phyloP scores from a whole-genome alignment of 2,329 filamentous ascomycete species.

The Colletotrichum sp. region DNA sequence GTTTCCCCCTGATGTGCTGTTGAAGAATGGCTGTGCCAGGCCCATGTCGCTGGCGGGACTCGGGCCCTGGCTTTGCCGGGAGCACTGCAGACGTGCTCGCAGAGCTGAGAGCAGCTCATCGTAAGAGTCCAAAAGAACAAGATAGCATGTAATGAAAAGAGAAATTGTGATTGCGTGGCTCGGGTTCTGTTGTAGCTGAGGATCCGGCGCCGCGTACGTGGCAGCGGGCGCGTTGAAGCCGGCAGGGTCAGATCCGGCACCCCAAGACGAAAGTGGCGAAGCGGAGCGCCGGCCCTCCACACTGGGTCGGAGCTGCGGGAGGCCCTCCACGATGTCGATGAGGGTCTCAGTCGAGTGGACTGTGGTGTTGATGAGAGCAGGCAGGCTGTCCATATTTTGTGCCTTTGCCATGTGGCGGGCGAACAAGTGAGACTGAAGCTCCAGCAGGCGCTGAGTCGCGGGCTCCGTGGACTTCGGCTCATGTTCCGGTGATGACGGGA shows the following conservation, averaged over 20 bases:
- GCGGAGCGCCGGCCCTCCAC: background rate
- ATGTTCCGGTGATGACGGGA: background rate
- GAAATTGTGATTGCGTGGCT: slow-evolving; percentile 1
- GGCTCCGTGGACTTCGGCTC: background rate
- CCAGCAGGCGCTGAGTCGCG: background rate
- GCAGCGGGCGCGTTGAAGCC: background rate
- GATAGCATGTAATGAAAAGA: slow-evolving; percentile 10
- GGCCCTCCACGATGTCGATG: slow-evolving; percentile 5
- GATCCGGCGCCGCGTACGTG: background rate
- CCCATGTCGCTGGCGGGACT: slow-evolving; percentile 2
- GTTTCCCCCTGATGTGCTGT: background rate
- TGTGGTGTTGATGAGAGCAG: background rate
- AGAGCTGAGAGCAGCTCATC: slow-evolving; percentile 1
- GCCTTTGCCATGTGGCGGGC: background rate
- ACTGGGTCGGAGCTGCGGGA: background rate
- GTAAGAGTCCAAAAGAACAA: slow-evolving; percentile 9
- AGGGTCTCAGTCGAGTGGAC: slow-evolving; percentile 14
- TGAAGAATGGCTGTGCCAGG: slow-evolving; percentile 6
- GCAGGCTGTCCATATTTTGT: background rate
- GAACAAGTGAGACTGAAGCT: background rate
- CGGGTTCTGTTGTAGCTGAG: background rate
- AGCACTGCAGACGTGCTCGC: background rate
- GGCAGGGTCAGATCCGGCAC: background rate
- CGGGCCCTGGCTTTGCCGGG: slow-evolving; percentile 9
- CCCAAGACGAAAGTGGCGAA: slow-evolving; percentile 1